These are phyloP conservation scores for Fusarium anthophilum DNA, from an alignment of 2,329 filamentous ascomycete species.

Conservation along the genomic window DNA sequence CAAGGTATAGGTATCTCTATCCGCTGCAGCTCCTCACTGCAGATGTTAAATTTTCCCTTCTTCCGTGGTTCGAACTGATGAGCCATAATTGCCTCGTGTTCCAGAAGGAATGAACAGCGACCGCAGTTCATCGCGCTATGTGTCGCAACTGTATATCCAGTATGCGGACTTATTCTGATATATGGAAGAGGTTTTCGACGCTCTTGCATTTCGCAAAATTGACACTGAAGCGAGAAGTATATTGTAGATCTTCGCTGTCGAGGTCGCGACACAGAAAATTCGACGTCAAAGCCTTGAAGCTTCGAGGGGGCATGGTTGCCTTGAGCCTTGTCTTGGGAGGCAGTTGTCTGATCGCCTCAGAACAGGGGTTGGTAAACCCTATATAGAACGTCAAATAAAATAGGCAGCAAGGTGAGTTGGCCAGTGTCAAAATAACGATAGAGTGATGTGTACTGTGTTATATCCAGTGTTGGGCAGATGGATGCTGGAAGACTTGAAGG, in stretches of 20 bases:
- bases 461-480: background rate
- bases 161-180: rapidly evolving
- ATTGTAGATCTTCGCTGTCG: rapidly evolving
- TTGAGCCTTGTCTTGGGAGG: background rate
- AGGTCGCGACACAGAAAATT: background rate
- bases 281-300: rapidly evolving
- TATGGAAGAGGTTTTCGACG: too few relatives aligned
- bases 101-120: background rate
- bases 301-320: background rate
- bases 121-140: background rate
- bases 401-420: background rate
- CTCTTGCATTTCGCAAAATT: background rate
- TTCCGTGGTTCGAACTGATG: background rate
- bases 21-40: background rate
- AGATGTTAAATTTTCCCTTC: background rate
- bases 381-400: background rate
- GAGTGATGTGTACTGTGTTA: background rate
- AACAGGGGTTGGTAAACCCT: too few relatives aligned
- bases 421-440: background rate
- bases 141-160: rapidly evolving
- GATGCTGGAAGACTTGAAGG: too few relatives aligned
- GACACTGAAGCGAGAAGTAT: background rate
- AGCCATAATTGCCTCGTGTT: background rate
- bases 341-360: background rate
- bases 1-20: rapidly evolving